phyloP scores from a whole-genome alignment of 495 filamentous ascomycete genomes.

The Tetracladium setigerum region DNA sequence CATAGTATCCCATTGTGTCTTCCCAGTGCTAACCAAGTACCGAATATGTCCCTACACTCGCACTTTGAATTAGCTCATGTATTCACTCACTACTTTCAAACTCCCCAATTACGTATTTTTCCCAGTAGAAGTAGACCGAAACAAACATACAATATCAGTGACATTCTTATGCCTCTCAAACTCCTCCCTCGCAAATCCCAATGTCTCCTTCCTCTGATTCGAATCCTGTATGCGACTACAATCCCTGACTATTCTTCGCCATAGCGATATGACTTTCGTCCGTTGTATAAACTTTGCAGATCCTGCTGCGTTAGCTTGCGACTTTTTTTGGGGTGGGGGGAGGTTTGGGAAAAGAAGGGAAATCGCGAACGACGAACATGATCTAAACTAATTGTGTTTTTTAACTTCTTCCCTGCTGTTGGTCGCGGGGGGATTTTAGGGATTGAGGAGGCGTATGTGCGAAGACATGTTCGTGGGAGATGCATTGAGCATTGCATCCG shows the following conservation, averaged over 20 bases:
- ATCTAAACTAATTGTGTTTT: slow-evolving; percentile 36
- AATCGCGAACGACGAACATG: slow-evolving; percentile 30
- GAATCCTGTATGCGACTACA: slow-evolving; percentile 41
- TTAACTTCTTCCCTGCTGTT: slow-evolving; percentile 25
- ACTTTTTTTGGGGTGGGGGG: too few species aligned
- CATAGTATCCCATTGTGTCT: slow-evolving; percentile 53
- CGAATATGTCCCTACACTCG: slow-evolving; percentile 36
- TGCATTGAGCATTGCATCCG: slow-evolving; percentile 25
- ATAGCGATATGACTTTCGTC: slow-evolving; percentile 44
- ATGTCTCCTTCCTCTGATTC: slow-evolving; percentile 55
- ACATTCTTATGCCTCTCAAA: slow-evolving; percentile 67
- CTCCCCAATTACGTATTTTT: background rate
- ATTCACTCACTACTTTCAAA: background rate
- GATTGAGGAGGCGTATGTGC: slow-evolving; percentile 35
- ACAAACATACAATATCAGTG: slow-evolving; percentile 54
- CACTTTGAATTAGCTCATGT: slow-evolving; percentile 5
- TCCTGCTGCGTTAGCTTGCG: background rate
- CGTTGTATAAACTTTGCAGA: slow-evolving; percentile 50
- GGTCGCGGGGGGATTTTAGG: slow-evolving; percentile 8
- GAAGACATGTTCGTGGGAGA: slow-evolving; percentile 21
- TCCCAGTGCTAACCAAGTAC: slow-evolving; percentile 48
- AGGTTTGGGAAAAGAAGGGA: background rate
- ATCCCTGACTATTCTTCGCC: slow-evolving; percentile 47
- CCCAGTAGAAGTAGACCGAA: background rate
- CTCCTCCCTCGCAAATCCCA: slow-evolving; percentile 63